These are phyloP conservation scores for Isatis tinctoria DNA, from an alignment of 345 rosid genomes.

Conservation along the genomic window DNA sequence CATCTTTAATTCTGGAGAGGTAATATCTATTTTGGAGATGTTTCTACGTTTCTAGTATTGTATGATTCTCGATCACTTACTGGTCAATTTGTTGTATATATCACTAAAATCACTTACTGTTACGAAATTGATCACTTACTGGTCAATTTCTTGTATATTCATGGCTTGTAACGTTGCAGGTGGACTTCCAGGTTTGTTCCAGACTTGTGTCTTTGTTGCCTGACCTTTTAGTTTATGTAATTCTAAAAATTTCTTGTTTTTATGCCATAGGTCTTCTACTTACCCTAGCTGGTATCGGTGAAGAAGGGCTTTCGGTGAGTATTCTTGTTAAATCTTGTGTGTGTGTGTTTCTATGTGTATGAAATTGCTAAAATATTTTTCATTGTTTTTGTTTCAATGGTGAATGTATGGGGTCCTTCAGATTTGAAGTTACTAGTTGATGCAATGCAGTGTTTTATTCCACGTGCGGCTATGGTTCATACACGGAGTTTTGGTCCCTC, in stretches of 20 bases:
- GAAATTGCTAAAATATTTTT: neutral
- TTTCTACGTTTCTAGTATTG: neutral
- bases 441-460: constrained; percentile 93
- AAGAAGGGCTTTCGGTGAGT: constrained; percentile 91
- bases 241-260: too few species aligned
- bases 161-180: constrained; percentile 92
- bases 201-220: neutral
- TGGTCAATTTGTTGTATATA: neutral
- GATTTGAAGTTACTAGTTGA: constrained; percentile 78
- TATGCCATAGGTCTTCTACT: constrained; percentile 62
- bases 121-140: neutral
- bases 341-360: neutral
- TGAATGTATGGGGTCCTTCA: constrained; percentile 97
- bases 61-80: neutral
- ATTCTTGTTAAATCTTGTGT: neutral
- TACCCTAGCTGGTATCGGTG: constrained; percentile 91
- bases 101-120: neutral
- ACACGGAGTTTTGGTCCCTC: constrained; percentile 71
- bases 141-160: constrained; percentile 7
- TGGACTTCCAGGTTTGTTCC: constrained; percentile 85
- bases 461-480: constrained; percentile 96
- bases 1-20: constrained; percentile 97
- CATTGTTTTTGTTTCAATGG: constrained; percentile 40
- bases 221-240: neutral
- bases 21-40: constrained; percentile 4